These are phyloP conservation scores for Geranomyces michiganensis DNA, from an alignment of 192 early-diverging fungal species.

Conservation along the genomic window DNA sequence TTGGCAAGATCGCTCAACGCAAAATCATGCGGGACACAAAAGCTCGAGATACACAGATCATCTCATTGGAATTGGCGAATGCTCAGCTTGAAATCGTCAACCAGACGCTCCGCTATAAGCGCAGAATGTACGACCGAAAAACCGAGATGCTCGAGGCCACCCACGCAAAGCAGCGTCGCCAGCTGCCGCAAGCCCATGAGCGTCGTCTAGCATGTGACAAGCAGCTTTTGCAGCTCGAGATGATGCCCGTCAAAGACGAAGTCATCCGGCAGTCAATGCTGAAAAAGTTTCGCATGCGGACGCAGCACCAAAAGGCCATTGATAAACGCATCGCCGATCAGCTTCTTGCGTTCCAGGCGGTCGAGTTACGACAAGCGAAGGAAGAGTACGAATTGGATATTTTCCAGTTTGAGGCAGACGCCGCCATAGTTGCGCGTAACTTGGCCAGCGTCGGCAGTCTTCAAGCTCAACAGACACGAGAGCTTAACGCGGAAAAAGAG, in stretches of 20 bases:
- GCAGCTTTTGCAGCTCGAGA: constrained; percentile 31
- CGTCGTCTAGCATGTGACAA: constrained; percentile 22
- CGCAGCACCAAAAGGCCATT: constrained; percentile 18
- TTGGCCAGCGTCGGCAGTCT: constrained; percentile 22
- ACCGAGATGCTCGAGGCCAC: constrained; percentile 32
- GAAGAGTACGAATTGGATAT: constrained; percentile 39
- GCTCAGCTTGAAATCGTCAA: constrained; percentile 14
- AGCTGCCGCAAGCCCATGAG: constrained; percentile 32
- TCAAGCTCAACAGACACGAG: constrained; percentile 23
- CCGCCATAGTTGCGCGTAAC: constrained; percentile 23
- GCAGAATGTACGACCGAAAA: constrained; percentile 27
- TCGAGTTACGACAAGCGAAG: constrained; percentile 40
- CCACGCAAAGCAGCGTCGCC: constrained; percentile 37
- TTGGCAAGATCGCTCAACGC: constrained; percentile 28
- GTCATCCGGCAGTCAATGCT: constrained; percentile 26
- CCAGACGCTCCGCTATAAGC: constrained; percentile 17
- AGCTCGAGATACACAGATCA: constrained; percentile 24
- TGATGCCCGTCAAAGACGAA: constrained; percentile 22
- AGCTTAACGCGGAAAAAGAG: constrained; percentile 38
- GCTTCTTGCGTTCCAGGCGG: constrained; percentile 35
- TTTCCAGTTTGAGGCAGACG: constrained; percentile 30
- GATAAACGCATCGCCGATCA: constrained; percentile 36
- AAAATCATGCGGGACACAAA: constrained; percentile 34
- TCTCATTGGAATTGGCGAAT: constrained; percentile 25
- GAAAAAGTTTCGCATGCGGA: constrained; percentile 41